Evolutionary conservation across 805 yeast genomes (phyloP), one percentile per base, ranked within the genome.

Genomic region (Sugiyamaella lignohabitans): DNA sequence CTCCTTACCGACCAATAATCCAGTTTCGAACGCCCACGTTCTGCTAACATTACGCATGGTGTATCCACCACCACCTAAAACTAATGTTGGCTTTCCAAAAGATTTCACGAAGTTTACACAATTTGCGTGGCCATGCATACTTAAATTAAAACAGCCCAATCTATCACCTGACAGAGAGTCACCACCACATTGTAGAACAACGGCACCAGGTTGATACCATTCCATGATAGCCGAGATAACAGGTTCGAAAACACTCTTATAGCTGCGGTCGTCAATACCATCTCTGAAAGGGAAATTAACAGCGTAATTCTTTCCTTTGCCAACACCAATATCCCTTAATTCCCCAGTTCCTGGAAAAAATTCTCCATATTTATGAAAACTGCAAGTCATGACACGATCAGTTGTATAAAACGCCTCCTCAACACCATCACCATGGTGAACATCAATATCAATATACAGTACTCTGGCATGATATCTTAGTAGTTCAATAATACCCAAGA

Each of bases 261-360:
- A 91, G 42, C 87, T 79, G 41, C 84, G 93, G 68, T 91, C 97
- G 65, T 91, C 96, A 49, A 91, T 88, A 40, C 98, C 98, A 65
- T 91, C 97, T 50, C 93, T 78, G 48, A 91, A 69, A 1, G 98
- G 98, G 43, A 91, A 93, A 64, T 91, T 91, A 24, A 91, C 77
- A 0, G 96, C 80, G 62, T 83, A 87, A 65, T 91, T 76, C 54
- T 84, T 84, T 22, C 98, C 98, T 57, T 78, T 80, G 6, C 94
- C 95, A n/a, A 89, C 73, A 32, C 98, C 98, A 18, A 71, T 73
- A 60, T 91, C 98, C 58, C 89, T 86, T 42, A 88, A 75, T 56
- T 86, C 85, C 20, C 98, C 98, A 0, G 98, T 91, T 11, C 96
- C 97, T 2, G 98, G 98, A 74, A 91, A 91, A 62, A 87, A 91